These are phyloP conservation scores for Guillardia theta DNA, from an alignment of 78 protist genomes.

Conservation along the genomic window DNA sequence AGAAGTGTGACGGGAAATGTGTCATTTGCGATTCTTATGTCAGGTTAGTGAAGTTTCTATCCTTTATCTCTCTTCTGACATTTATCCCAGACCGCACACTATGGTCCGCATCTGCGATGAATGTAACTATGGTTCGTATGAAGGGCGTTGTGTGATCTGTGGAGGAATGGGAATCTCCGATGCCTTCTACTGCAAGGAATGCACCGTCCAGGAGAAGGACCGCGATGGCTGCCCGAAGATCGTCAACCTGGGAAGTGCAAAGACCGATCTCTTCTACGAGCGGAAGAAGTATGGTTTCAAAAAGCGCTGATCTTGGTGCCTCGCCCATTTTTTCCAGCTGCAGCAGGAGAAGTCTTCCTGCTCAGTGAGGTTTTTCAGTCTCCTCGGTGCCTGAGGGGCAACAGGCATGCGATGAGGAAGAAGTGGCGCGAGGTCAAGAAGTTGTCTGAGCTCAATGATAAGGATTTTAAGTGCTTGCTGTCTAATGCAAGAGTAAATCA, in stretches of 20 bases:
- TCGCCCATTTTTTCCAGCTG: too few relatives aligned
- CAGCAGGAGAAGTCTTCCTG: too few relatives aligned
- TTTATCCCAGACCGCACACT: not conserved
- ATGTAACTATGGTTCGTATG: slow-evolving; percentile 64
- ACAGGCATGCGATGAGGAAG: too few relatives aligned
- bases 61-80: not conserved
- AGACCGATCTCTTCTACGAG: slow-evolving; percentile 62
- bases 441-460: too few relatives aligned
- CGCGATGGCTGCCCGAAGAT: slow-evolving; percentile 69
- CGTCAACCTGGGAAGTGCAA: slow-evolving; percentile 65
- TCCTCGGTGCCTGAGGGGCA: too few relatives aligned
- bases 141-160: slow-evolving; percentile 67
- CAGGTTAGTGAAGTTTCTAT: not conserved
- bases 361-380: too few relatives aligned
- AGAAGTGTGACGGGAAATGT: slow-evolving; percentile 70
- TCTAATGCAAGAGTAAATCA: too few relatives aligned
- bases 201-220: slow-evolving; percentile 60
- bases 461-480: too few relatives aligned
- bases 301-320: not conserved
- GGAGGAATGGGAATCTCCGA: slow-evolving; percentile 64
- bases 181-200: slow-evolving; percentile 70
- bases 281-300: slow-evolving; percentile 24
- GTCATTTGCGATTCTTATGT: slow-evolving; percentile 69
- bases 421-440: too few relatives aligned
- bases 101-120: slow-evolving; percentile 69